Evolutionary conservation across 1,284 basidiomycete genomes (phyloP).

Genomic region (Trametes sp.): DNA sequence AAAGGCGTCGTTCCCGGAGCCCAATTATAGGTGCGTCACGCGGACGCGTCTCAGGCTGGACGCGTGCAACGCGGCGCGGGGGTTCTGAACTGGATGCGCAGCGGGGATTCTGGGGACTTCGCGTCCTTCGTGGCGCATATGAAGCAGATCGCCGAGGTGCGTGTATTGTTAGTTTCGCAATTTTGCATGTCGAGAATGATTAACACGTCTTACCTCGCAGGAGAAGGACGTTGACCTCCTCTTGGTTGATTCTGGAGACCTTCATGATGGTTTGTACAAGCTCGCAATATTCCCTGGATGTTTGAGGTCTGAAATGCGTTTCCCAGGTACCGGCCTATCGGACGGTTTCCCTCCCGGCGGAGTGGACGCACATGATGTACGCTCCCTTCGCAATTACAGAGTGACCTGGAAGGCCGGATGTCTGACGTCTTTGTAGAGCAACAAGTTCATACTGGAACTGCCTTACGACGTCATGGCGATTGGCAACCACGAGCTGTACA

Average conservation of each 20-base stretch:
- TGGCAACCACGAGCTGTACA: constrained; percentile 91
- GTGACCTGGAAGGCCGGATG: not conserved
- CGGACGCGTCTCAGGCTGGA: too few relatives aligned
- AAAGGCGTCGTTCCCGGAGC: constrained; percentile 72
- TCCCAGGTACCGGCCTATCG: constrained; percentile 68
- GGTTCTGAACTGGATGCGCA: constrained; percentile 28
- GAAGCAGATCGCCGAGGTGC: constrained; percentile 70
- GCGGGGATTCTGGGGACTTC: constrained; percentile 83
- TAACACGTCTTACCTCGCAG: constrained; percentile 38
- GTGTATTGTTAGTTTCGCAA: not conserved
- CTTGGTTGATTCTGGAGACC: constrained; percentile 77
- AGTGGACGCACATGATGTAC: constrained; percentile 74
- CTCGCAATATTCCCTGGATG: not conserved
- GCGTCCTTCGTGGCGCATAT: constrained; percentile 84
- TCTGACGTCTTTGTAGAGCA: constrained; percentile 50
- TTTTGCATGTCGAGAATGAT: not conserved
- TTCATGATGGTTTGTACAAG: constrained; percentile 71
- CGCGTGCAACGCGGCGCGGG: not conserved
- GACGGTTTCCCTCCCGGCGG: constrained; percentile 79
- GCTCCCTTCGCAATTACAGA: constrained; percentile 23
- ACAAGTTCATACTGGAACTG: constrained; percentile 76
- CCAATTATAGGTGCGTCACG: constrained; percentile 67
- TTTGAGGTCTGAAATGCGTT: not conserved
- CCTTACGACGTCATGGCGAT: constrained; percentile 87
- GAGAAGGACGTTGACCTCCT: constrained; percentile 74